These are phyloP conservation scores for Narthecium ossifragum DNA, from an alignment of 106 monocot species.

Conservation along the genomic window DNA sequence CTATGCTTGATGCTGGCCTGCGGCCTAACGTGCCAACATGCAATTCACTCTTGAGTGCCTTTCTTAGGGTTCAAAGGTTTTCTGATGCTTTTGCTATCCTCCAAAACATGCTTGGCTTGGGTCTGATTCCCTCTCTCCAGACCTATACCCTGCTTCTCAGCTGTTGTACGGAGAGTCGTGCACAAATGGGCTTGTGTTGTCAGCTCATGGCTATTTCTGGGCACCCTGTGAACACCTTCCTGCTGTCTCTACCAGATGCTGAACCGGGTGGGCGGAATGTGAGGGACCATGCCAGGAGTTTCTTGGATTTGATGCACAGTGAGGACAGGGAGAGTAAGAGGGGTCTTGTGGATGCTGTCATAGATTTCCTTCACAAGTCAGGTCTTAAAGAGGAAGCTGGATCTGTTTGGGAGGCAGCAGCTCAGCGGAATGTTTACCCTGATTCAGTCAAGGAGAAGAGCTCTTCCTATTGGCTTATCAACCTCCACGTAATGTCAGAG, in stretches of 20 bases:
- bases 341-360: constrained; percentile 78
- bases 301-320: constrained; percentile 79
- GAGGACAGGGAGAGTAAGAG: constrained; percentile 96
- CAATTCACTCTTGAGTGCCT: constrained; percentile 90
- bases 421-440: constrained; percentile 76
- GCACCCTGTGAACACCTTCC: constrained; percentile 81
- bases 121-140: constrained; percentile 75
- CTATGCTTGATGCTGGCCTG: constrained; percentile 78
- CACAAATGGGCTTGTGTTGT: constrained; percentile 43
- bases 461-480: constrained; percentile 70
- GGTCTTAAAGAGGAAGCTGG: constrained; percentile 96
- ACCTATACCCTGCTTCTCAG: constrained; percentile 90
- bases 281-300: constrained; percentile 50
- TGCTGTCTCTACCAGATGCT: constrained; percentile 58
- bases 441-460: constrained; percentile 73
- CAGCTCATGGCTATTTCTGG: constrained; percentile 78
- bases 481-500: constrained; percentile 96
- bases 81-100: constrained; percentile 61
- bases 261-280: constrained; percentile 84
- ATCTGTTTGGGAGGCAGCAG: constrained; percentile 84
- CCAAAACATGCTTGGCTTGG: constrained; percentile 55
- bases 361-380: constrained; percentile 90
- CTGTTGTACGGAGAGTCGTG: constrained; percentile 43
- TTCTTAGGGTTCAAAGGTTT: constrained; percentile 51
- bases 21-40: constrained; percentile 83